Conservation (phyloP, 345 rosid species). For the Eucalyptus polybractea region DNA sequence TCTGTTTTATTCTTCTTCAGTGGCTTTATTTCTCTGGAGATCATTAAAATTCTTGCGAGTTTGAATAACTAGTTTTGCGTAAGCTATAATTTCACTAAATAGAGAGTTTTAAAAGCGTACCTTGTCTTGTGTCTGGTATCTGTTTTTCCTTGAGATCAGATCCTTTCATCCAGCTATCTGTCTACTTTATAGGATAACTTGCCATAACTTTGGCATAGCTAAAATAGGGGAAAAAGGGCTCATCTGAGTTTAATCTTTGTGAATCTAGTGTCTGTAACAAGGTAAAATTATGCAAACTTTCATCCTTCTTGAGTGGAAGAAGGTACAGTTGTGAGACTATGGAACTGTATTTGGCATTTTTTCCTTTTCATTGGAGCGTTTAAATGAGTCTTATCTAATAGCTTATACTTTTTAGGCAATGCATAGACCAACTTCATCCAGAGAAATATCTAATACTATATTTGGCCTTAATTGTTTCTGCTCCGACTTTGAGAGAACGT, state of each 20-base stretch:
- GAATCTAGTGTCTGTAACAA: background rate
- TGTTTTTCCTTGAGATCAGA: background rate
- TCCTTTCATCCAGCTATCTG: background rate
- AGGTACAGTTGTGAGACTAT: background rate
- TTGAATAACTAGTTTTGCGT: background rate
- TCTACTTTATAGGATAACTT: background rate
- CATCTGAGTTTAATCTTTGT: background rate
- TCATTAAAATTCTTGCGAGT: background rate
- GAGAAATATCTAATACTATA: background rate
- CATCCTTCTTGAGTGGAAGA: background rate
- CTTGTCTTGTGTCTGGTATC: background rate
- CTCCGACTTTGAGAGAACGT: background rate
- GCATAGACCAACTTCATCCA: background rate
- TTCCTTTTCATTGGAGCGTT: background rate
- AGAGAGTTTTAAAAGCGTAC: background rate
- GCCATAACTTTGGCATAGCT: background rate
- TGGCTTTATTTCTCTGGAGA: background rate
- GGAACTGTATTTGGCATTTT: background rate
- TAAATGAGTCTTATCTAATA: background rate
- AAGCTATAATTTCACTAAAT: background rate
- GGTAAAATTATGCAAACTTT: background rate
- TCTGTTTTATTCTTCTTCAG: background rate
- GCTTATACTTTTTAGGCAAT: background rate
- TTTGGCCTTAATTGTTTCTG: background rate
- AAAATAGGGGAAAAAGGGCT: background rate